Conservation (phyloP, 805 yeast species). For the Kockiozyma suomiensis region DNA sequence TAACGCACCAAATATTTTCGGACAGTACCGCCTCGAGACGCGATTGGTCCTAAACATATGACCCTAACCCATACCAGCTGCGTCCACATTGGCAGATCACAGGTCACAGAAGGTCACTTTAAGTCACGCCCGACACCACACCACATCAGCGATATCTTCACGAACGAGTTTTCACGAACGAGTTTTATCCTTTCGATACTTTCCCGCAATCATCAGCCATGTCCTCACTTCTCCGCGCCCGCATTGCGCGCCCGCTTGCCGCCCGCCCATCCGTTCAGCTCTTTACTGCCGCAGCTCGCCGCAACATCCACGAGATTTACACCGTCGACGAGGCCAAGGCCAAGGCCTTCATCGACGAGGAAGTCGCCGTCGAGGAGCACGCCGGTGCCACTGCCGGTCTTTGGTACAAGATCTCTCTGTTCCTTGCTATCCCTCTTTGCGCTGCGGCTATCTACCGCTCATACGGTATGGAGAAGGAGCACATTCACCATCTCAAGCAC, state of each 20-base stretch:
- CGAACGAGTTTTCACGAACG: too few relatives aligned
- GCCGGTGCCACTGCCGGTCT: constrained; percentile 71
- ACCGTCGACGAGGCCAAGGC: constrained; percentile 22
- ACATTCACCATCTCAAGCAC: constrained; percentile 78
- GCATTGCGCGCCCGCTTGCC: constrained; percentile 12
- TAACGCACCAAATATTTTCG: constrained; percentile 16
- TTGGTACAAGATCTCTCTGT: constrained; percentile 84
- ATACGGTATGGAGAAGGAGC: constrained; percentile 78
- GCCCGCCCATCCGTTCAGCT: constrained; percentile 16
- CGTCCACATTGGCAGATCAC: constrained; percentile 10
- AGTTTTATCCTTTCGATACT: too few relatives aligned
- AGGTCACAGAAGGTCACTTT: neutral
- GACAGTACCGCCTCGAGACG: constrained; percentile 9
- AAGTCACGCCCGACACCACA: constrained; percentile 4
- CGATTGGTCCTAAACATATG: constrained; percentile 4
- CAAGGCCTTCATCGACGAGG: constrained; percentile 26
- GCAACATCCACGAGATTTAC: constrained; percentile 17
- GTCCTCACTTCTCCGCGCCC: constrained; percentile 28
- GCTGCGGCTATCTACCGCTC: constrained; percentile 77
- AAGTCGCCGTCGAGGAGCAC: constrained; percentile 64
- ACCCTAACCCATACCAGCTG: constrained; percentile 10
- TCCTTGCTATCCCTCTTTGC: constrained; percentile 82
- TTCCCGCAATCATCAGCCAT: neutral
- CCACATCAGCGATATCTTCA: too few relatives aligned
- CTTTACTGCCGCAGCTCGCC: neutral